Evolutionary conservation across 306 rosid genomes (phyloP), one percentile per base, ranked within the genome.

Genomic region (Parietaria judaica): DNA sequence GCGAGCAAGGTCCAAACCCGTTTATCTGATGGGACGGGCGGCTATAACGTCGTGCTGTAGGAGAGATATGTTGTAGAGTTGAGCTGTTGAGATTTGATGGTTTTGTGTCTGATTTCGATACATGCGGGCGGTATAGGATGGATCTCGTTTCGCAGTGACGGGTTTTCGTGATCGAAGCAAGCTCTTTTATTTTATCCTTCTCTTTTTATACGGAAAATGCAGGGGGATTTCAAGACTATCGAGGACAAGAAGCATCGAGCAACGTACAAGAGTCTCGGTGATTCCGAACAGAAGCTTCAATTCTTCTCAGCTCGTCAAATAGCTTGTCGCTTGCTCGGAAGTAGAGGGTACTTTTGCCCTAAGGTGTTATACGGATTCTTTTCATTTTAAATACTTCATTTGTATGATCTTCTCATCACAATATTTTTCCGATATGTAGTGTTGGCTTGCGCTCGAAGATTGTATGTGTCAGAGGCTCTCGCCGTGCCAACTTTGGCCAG

Each of bases 311-410:
- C 98, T 68, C 82, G 95, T 59, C 98, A 91, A 73, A 83, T 91
- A 62, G 96, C 98, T 60, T 87, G 98, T 67, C 96, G 98, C 36
- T 57, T 91, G 69, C 87, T 91, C 46, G 98, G 98, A 69, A 91
- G 98, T 74, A 77, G 78, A 69, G 88, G 87, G 59, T 91, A 91
- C 73, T 96, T 91, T 39, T 91, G 98, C 70, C 98, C 83, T 75
- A 85, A 87, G 98, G 98, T 90, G 67, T 58, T 69, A 3, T 49
- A n/a, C n/a, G n/a, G n/a, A n/a, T n/a, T n/a, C n/a, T n/a, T n/a
- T n/a, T n/a, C n/a, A n/a, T n/a, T n/a, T n/a, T n/a, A n/a, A n/a
- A n/a, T n/a, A n/a, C n/a, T n/a, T n/a, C n/a, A n/a, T n/a, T n/a
- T n/a, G n/a, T n/a, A n/a, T n/a, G n/a, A n/a, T n/a, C n/a, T n/a